Conservation (phyloP, 495 filamentous ascomycete genomes). For the Terfezia claveryi region DNA sequence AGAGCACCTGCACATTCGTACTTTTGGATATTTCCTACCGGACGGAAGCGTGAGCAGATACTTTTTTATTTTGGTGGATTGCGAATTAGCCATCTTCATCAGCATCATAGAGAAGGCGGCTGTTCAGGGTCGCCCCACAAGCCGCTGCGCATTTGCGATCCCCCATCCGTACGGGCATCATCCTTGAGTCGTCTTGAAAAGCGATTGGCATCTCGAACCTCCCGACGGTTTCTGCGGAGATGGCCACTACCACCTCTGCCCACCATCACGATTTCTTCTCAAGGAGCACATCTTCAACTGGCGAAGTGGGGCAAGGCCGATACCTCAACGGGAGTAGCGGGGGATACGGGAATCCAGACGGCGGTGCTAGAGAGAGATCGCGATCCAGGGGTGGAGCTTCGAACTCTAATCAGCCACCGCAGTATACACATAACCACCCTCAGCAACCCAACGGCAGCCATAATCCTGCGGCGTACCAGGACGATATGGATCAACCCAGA, state of each 20-base stretch:
- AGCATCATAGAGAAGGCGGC: too few species aligned
- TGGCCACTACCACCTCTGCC: neutral
- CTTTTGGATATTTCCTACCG: too few species aligned
- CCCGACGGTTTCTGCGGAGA: neutral
- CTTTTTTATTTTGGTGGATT: too few species aligned
- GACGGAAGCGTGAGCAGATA: too few species aligned
- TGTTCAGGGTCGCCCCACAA: too few species aligned
- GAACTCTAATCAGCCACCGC: neutral
- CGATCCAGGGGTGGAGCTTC: neutral
- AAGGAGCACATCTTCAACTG: neutral
- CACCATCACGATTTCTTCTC: neutral
- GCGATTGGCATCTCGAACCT: too few species aligned
- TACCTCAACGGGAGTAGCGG: neutral
- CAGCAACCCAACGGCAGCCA: neutral
- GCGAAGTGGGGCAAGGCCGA: neutral
- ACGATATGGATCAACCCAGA: conserved; percentile 30
- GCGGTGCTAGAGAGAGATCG: neutral
- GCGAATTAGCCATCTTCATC: too few species aligned
- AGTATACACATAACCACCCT: neutral
- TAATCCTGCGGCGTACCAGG: neutral
- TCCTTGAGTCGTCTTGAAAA: too few species aligned
- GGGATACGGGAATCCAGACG: neutral
- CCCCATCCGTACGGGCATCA: too few species aligned
- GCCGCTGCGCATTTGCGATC: too few species aligned
- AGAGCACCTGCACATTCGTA: too few species aligned